Percentiles rank a stretch among this genome's conserved stretches.
Evolutionary conservation across 495 filamentous ascomycete genomes (phyloP).

Genomic region (Aspergillus haitiensis): DNA sequence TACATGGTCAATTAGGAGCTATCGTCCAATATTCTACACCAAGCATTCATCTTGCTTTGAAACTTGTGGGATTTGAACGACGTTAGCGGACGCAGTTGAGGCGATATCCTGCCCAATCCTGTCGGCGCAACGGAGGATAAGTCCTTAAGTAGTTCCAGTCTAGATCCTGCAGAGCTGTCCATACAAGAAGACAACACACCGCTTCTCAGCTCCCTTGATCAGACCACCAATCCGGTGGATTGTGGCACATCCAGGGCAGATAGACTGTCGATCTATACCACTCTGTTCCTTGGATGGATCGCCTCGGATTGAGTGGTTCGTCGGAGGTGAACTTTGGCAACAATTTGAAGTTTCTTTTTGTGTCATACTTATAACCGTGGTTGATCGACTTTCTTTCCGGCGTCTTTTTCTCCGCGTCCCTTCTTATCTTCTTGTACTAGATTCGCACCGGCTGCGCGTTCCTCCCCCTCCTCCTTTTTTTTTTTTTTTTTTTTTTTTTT

Average conservation of each 20-base stretch:
- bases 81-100: neutral
- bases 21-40: neutral
- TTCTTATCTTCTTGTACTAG: neutral
- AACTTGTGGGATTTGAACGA: neutral
- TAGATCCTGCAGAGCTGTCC: conserved; percentile 8
- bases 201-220: conserved; percentile 20
- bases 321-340: conserved; percentile 12
- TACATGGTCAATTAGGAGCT: no score
- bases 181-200: conserved; percentile 17
- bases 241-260: conserved; percentile 12
- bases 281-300: conserved; percentile 18
- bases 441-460: neutral
- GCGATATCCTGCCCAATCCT: neutral
- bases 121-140: conserved; percentile 5
- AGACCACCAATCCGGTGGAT: conserved; percentile 20
- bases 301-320: conserved; percentile 15
- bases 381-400: neutral
- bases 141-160: neutral
- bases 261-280: conserved; percentile 14
- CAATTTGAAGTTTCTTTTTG: conserved; percentile 13
- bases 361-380: conserved; percentile 2
- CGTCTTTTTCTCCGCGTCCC: neutral
- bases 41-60: no score
- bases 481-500: neutral
- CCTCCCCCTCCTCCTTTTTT: conserved; percentile 1